These are phyloP conservation scores for Neurospora tetrasperma DNA, from an alignment of 495 filamentous ascomycete species.

Conservation along the genomic window DNA sequence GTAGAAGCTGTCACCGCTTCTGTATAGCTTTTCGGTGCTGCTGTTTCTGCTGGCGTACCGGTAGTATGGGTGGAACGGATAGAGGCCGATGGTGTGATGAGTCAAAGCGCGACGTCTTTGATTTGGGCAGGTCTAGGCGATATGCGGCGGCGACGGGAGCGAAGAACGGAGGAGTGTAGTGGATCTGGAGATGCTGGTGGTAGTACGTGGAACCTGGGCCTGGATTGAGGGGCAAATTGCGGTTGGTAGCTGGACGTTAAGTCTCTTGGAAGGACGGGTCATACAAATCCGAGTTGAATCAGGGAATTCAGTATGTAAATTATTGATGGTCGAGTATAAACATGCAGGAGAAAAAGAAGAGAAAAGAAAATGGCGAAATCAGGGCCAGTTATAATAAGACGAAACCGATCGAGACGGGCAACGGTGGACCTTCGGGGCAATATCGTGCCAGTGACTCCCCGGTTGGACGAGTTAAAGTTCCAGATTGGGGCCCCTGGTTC, in stretches of 20 bases:
- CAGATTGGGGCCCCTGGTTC: background rate
- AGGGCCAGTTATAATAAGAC: background rate
- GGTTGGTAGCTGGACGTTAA: background rate
- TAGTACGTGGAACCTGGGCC: background rate
- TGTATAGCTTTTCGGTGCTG: background rate
- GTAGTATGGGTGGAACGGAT: background rate
- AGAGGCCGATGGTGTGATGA: background rate
- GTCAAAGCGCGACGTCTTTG: background rate
- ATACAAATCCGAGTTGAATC: conserved; percentile 1
- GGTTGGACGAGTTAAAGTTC: background rate
- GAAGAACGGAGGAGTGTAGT: background rate
- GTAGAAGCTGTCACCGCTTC: background rate
- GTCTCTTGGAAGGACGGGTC: background rate
- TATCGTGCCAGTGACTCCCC: background rate
- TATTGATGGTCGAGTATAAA: background rate
- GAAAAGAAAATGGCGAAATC: background rate
- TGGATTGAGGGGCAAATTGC: background rate
- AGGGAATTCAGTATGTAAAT: background rate
- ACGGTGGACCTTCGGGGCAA: background rate
- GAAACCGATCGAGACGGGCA: background rate
- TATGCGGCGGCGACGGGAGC: background rate
- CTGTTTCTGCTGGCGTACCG: background rate
- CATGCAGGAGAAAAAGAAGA: background rate
- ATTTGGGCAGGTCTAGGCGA: background rate
- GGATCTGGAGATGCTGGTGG: background rate